A percentile compares a stretch with the other conserved stretches of the same genome.
Conservation (phyloP, 2,329 filamentous ascomycete species). For the Huntiella omanensis region DNA sequence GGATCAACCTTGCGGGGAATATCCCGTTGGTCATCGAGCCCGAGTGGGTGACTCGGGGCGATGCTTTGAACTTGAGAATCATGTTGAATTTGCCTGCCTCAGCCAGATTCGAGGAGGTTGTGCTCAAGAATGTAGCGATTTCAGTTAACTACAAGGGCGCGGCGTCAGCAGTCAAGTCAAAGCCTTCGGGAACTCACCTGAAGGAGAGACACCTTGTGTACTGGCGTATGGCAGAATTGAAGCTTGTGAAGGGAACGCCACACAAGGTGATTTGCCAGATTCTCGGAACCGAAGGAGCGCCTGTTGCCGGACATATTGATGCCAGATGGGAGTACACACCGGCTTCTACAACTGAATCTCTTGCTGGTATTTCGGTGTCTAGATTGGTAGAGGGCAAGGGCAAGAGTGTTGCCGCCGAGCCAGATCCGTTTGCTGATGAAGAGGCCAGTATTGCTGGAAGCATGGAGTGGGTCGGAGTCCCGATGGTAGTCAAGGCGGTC, state of each 20-base stretch:
- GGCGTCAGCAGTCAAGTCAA: conserved; percentile 52
- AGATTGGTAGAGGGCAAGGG: conserved; percentile 33
- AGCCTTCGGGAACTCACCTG: conserved; percentile 60
- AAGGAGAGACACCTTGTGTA: conserved; percentile 61
- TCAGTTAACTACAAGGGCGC: conserved; percentile 52
- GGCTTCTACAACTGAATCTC: conserved; percentile 15
- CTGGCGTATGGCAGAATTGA: conserved; percentile 61
- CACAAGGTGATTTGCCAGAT: conserved; percentile 74
- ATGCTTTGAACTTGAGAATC: conserved; percentile 75
- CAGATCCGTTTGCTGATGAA: conserved; percentile 51
- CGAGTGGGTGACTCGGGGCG: conserved; percentile 65
- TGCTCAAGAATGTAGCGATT: conserved; percentile 53
- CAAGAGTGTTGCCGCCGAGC: conserved; percentile 24
- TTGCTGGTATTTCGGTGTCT: conserved; percentile 43
- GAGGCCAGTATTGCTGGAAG: conserved; percentile 14
- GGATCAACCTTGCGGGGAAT: conserved; percentile 28
- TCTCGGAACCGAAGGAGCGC: conserved; percentile 48
- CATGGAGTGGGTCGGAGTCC: conserved; percentile 46
- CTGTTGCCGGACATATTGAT: conserved; percentile 60
- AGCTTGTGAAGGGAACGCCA: conserved; percentile 25
- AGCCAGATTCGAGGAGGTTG: conserved; percentile 5
- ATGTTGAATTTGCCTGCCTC: conserved; percentile 3
- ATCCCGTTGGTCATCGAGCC: conserved; percentile 58
- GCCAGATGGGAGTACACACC: conserved; percentile 53
- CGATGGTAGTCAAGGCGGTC: conserved; percentile 46